Evolutionary conservation across 2,329 filamentous ascomycete species (phyloP), one percentile per base, ranked within the genome.

Genomic region (Fusarium goolgardi): DNA sequence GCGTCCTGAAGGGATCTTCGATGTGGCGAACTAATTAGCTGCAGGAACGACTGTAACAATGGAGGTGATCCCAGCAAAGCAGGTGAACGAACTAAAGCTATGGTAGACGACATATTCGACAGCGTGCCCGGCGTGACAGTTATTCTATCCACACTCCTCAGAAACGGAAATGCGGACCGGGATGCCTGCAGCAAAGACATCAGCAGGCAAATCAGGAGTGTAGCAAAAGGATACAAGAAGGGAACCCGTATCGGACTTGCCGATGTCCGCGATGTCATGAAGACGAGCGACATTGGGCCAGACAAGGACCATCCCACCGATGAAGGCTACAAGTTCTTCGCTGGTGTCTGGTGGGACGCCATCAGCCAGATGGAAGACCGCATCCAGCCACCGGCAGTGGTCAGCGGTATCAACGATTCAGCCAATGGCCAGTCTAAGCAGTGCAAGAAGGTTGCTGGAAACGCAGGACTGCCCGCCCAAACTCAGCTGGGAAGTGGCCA

Each of bases 341-440:
- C 54, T 10, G 35, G 34, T 5, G 45, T 56, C 21, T 56, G 54
- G 54, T 50, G 45, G 44, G 54, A 56, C 15, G 54, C 45, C 10
- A 56, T 43, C 37, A 35, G 35, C 20, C 16, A 55, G 27, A 49
- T 55, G 1, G 34, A 55, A 4, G 43, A 50, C 20, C 34, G 18
- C 4, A 27, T 50, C 12, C 44, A 56, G 10, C 1, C 44, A 6
- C 35, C 44, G 1, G 13, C 20, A 41, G 29, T 11, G 1, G 44
- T 55, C 5, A 40, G 20, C 10, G 27, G 21, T 6, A 32, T 55
- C 1, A 43, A 55, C 3, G 44, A 55, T 55, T 18, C 53, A 15
- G 20, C 34, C 15, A 20, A 8, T 2, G 43, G 25, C 1, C 35
- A 31, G 11, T 18, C 15, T 8, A 55, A 21, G 1, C 43, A 55